These are phyloP conservation scores for Gaertneriomyces semiglobifer DNA, from an alignment of 192 early-diverging fungal species.

Conservation along the genomic window DNA sequence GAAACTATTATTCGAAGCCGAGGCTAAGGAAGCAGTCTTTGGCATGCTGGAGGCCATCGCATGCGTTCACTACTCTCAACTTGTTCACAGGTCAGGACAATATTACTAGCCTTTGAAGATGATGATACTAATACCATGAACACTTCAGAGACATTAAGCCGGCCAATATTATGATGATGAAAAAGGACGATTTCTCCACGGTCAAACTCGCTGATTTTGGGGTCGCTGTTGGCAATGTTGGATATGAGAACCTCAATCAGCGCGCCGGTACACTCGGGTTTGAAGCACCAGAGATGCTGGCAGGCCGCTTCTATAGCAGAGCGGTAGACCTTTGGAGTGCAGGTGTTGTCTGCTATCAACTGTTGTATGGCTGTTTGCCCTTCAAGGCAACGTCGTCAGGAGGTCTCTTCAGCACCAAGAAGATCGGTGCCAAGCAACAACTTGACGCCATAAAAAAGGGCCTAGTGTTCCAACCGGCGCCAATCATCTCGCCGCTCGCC, in stretches of 20 bases:
- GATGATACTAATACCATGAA: not conserved
- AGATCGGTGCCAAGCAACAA: conserved; percentile 25
- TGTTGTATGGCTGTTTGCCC: conserved; percentile 34
- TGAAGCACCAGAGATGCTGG: conserved; percentile 46
- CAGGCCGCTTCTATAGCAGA: conserved; percentile 34
- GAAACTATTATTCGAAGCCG: conserved; percentile 27
- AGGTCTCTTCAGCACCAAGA: conserved; percentile 25
- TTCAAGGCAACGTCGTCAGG: conserved; percentile 11
- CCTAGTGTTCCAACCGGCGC: not conserved
- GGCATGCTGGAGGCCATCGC: conserved; percentile 30
- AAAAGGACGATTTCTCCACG: conserved; percentile 25
- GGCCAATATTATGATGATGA: conserved; percentile 36
- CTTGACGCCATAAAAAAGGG: conserved; percentile 29
- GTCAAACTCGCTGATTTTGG: conserved; percentile 42
- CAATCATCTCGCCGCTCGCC: conserved; percentile 37
- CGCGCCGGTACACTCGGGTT: conserved; percentile 30
- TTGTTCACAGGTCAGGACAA: conserved; percentile 26
- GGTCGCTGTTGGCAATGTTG: conserved; percentile 34
- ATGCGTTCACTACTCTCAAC: conserved; percentile 27
- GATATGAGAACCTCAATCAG: conserved; percentile 34
- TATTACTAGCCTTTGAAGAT: not conserved
- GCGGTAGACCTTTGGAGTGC: conserved; percentile 41
- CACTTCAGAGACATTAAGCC: conserved; percentile 37
- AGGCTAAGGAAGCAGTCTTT: conserved; percentile 34
- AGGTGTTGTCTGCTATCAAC: conserved; percentile 36